Evolutionary conservation across 2,329 filamentous ascomycete genomes (phyloP).

Genomic region (Alternaria panax): DNA sequence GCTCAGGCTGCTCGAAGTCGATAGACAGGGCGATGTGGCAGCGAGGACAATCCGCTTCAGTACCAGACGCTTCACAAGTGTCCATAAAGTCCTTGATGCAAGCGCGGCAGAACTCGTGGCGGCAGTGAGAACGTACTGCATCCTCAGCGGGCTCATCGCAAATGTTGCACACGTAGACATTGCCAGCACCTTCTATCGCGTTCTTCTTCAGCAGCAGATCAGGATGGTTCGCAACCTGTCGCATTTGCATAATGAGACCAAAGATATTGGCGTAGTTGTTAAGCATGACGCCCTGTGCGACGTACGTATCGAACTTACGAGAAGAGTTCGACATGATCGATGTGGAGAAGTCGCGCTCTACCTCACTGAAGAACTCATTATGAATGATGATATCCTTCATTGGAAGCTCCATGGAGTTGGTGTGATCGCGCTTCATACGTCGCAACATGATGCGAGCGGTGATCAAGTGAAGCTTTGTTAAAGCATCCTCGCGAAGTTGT

Average conservation of each 20-base stretch:
- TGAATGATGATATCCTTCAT: conserved; percentile 93
- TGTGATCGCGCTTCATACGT: conserved; percentile 91
- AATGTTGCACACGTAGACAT: conserved; percentile 89
- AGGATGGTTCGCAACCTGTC: conserved; percentile 95
- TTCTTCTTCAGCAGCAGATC: conserved; percentile 88
- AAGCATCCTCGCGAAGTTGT: conserved; percentile 70
- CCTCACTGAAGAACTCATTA: conserved; percentile 95
- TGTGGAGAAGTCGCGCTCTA: conserved; percentile 92
- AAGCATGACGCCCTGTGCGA: conserved; percentile 89
- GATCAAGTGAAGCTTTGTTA: conserved; percentile 83
- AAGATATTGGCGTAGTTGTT: conserved; percentile 96
- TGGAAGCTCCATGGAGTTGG: conserved; percentile 92
- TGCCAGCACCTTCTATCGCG: conserved; percentile 82
- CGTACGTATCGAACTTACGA: conserved; percentile 93
- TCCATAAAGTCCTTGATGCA: conserved; percentile 82
- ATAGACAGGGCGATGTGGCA: conserved; percentile 92
- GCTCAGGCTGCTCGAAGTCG: conserved; percentile 92
- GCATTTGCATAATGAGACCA: conserved; percentile 98
- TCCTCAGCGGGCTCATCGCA: conserved; percentile 97
- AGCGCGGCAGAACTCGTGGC: conserved; percentile 87
- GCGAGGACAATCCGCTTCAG: conserved; percentile 76
- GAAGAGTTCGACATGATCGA: conserved; percentile 94
- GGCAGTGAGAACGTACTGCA: conserved; percentile 88
- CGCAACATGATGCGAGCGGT: conserved; percentile 96
- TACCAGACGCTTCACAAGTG: conserved; percentile 71